Evolutionary conservation across 169 alveolate species (phyloP).

Genomic region (Plasmodium knowlesi): DNA sequence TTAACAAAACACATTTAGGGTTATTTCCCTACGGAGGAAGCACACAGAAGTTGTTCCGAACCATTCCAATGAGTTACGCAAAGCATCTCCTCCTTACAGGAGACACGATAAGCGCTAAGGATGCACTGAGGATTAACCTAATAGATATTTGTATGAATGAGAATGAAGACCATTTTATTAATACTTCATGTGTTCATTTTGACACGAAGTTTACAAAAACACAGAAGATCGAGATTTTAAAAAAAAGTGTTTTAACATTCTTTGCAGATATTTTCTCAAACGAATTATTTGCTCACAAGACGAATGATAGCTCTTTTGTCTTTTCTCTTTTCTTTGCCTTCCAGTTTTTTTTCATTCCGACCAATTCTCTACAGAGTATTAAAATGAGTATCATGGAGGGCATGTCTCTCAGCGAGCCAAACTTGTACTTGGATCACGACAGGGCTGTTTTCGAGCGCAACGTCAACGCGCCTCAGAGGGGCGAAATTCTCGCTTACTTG

Average conservation of each 20-base stretch:
- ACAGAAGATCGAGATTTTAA: slow-evolving; percentile 12
- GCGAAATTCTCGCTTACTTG: slow-evolving; percentile 27
- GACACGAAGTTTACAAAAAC: slow-evolving; percentile 2
- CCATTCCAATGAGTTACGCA: slow-evolving; percentile 41
- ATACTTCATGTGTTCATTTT: slow-evolving; percentile 18
- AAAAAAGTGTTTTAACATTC: slow-evolving; percentile 11
- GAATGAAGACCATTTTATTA: slow-evolving; percentile 23
- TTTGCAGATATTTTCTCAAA: slow-evolving; percentile 28
- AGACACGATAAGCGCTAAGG: slow-evolving; percentile 17
- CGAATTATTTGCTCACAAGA: neutral
- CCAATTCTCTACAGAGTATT: slow-evolving; percentile 17
- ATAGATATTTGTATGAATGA: slow-evolving; percentile 33
- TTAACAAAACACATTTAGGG: slow-evolving; percentile 46
- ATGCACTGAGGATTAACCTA: slow-evolving; percentile 38
- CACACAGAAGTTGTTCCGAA: slow-evolving; percentile 26
- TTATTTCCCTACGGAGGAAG: slow-evolving; percentile 68
- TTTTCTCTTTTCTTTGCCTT: slow-evolving; percentile 61
- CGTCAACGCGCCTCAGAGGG: slow-evolving; percentile 17
- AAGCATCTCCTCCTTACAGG: slow-evolving; percentile 53
- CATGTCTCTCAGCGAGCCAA: slow-evolving; percentile 8
- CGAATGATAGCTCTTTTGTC: slow-evolving; percentile 41
- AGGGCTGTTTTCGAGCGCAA: slow-evolving; percentile 16
- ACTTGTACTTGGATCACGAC: slow-evolving; percentile 43
- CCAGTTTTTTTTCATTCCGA: slow-evolving; percentile 60
- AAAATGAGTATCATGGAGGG: slow-evolving; percentile 52